Percentiles rank a stretch among this genome's conserved stretches.
Conservation (phyloP, 768 basidiomycete species). For the Macrolepiota albuminosa region DNA sequence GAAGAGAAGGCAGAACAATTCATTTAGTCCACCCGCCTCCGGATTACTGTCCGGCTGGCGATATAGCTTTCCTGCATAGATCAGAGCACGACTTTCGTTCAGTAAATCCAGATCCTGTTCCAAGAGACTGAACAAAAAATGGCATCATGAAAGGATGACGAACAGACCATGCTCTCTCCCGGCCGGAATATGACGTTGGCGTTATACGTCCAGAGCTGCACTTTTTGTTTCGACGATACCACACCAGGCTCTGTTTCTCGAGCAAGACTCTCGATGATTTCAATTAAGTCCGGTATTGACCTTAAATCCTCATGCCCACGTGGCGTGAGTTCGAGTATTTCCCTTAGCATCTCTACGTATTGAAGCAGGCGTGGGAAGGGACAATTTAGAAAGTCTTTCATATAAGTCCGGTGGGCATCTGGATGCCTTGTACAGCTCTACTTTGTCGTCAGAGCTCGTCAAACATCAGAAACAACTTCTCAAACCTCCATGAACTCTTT, state of each 20-base stretch:
- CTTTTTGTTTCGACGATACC: slow-evolving; percentile 79
- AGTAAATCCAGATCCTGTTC: slow-evolving; percentile 80
- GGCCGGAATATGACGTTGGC: slow-evolving; percentile 71
- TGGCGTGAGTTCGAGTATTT: slow-evolving; percentile 75
- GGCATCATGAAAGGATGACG: neutral
- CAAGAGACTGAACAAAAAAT: neutral
- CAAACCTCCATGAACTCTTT: slow-evolving; percentile 73
- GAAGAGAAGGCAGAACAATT: slow-evolving; percentile 85
- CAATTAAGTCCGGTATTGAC: slow-evolving; percentile 83
- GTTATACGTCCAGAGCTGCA: slow-evolving; percentile 83
- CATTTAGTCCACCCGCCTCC: slow-evolving; percentile 77
- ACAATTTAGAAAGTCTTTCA: slow-evolving; percentile 90
- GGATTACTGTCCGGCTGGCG: slow-evolving; percentile 80
- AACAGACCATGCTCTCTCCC: slow-evolving; percentile 61
- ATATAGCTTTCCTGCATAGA: slow-evolving; percentile 76
- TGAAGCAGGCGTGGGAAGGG: slow-evolving; percentile 86
- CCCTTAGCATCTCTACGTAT: slow-evolving; percentile 79
- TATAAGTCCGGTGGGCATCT: slow-evolving; percentile 75
- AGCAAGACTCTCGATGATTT: slow-evolving; percentile 79
- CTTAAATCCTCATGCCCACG: slow-evolving; percentile 72
- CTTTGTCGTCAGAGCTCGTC: neutral
- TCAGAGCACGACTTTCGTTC: slow-evolving; percentile 77
- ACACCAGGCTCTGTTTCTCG: slow-evolving; percentile 89
- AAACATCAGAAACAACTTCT: neutral
- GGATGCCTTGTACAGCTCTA: slow-evolving; percentile 56